Evolutionary conservation across 2,329 filamentous ascomycete genomes (phyloP), one percentile per base, ranked within the genome.

Genomic region (Aspergillus unguis): DNA sequence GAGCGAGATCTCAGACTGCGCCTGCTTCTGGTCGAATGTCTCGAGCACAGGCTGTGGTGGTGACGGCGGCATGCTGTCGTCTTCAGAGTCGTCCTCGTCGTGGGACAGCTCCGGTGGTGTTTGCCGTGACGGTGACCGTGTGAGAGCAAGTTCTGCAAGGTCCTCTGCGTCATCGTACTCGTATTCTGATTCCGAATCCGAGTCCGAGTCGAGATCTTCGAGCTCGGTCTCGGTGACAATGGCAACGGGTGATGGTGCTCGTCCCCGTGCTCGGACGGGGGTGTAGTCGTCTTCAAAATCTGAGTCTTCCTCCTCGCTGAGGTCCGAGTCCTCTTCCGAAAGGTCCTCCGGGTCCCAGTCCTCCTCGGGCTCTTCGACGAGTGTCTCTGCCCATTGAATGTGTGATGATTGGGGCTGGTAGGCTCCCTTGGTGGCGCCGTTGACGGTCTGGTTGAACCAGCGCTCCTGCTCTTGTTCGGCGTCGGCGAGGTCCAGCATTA

Each of bases 391-490:
- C 90, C 90, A 96, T 79, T 92, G 87, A 63, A 95, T 84, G 76
- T 89, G 89, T 82, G 83, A 58, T 77, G 70, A 62, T 88, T 82
- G 62, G 86, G 79, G 56, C 76, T 17, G 65, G 8, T 54, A 55
- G 6, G 65, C 59, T 49, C 70, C 74, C 63, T 75, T 80, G 69
- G 80, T 79, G 62, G 88, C 88, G 67, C 87, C 88, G 71, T 84
- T 86, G 74, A 96, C 89, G 57, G 90, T 94, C 73, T 91, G 87
- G 83, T 96, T 95, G 86, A 96, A 97, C 92, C 92, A 96, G 62
- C 84, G 86, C 76, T 97, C 92, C 76, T 97, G 94, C 74, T 96
- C 91, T 65, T 86, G 85, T 80, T 97, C 94, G 69, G 92, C 92
- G 54, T 95, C 90, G 74, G 91, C 88, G 54, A 99, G 88, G 63